Base-by-base conservation (phyloP, 2,329 filamentous ascomycete genomes). In the Fonsecaea nubica region DNA sequence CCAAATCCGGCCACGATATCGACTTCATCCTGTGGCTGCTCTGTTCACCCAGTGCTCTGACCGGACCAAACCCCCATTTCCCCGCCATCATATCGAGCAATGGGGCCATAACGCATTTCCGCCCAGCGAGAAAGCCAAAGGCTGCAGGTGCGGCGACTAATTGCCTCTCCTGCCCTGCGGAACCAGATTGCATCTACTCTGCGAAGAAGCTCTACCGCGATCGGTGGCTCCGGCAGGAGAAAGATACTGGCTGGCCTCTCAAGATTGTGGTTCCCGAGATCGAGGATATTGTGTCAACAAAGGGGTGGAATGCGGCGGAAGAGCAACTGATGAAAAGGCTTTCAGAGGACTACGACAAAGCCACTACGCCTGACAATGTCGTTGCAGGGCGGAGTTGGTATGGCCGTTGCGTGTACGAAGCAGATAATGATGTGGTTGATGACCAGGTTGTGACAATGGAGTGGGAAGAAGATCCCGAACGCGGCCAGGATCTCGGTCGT, bases 1-100 rank as follows among this genome's bases (percentile, higher is more conserved):
- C 94, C 2, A 99, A 98, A 79, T 96, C 92, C 66, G 98, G 95
- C 73, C 95, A 99, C 74, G 95, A 99, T 73, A 91, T 99, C 58
- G 95, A 99, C 75, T 87, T 98, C 64, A 80, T 98, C 4, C 82
- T 98, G 15, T 99, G 95, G 95, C 81, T 98, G 55, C 84, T 98
- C 10, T 94, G 90, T 75, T 92, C 91, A 0, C 91, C 92, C 0
- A 77, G 85, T 0, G 74, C 81, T 1, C 79, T 81, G 12, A 73
- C 78, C 1, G 77, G 78, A 7, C 77, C 78, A 12, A 69, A 71
- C 30, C 85, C 90, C 0, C 93, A 97, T 77, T 82, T 94, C 0
- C 94, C 94, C 0, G 84, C 87, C 5, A 86, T 84, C 0, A 84
- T 98, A n/a, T 86, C 88, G 0, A 97, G 93, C 0, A 85, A 85